Evolutionary conservation across 352 stramenopile genomes (phyloP).

Genomic region (Pythium vanterpoolii): DNA sequence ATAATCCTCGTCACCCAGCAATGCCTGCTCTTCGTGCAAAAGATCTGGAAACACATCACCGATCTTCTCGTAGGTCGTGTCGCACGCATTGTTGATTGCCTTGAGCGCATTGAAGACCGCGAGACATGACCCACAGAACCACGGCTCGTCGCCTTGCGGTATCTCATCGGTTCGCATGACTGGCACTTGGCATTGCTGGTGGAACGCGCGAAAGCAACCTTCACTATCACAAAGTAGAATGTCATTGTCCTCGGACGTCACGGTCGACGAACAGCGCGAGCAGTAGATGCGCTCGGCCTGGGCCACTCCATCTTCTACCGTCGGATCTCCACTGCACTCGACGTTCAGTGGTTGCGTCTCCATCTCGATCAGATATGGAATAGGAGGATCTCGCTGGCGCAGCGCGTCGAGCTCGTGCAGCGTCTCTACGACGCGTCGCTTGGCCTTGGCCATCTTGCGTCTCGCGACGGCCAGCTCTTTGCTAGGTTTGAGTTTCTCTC

Average conservation of each 20-base stretch:
- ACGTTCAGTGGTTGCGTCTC: neutral
- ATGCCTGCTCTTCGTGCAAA: conserved; percentile 23
- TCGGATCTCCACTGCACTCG: too few species aligned
- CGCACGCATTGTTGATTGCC: conserved; percentile 76
- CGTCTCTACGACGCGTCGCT: conserved; percentile 47
- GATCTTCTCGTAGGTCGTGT: conserved; percentile 59
- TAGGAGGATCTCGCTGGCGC: conserved; percentile 45
- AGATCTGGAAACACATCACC: conserved; percentile 57
- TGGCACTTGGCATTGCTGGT: conserved; percentile 74
- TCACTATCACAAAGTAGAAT: conserved; percentile 81
- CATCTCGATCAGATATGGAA: conserved; percentile 40
- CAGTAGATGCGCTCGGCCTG: conserved; percentile 64
- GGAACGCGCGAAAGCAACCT: conserved; percentile 75
- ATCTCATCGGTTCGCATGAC: conserved; percentile 57
- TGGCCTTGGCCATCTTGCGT: conserved; percentile 49
- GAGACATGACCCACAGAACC: conserved; percentile 81
- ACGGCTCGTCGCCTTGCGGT: conserved; percentile 57
- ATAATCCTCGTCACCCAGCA: conserved; percentile 1
- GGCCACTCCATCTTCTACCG: conserved; percentile 2
- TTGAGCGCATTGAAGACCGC: conserved; percentile 78
- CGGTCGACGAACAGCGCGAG: conserved; percentile 62
- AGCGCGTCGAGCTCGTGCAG: conserved; percentile 35
- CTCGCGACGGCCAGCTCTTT: conserved; percentile 55
- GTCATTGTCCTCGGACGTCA: conserved; percentile 70
- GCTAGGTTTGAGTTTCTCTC: conserved; percentile 80